Percentiles rank a stretch among this genome's conserved stretches.
phyloP scores from a whole-genome alignment of 2,329 filamentous ascomycete genomes.

The Trichoderma breve region DNA sequence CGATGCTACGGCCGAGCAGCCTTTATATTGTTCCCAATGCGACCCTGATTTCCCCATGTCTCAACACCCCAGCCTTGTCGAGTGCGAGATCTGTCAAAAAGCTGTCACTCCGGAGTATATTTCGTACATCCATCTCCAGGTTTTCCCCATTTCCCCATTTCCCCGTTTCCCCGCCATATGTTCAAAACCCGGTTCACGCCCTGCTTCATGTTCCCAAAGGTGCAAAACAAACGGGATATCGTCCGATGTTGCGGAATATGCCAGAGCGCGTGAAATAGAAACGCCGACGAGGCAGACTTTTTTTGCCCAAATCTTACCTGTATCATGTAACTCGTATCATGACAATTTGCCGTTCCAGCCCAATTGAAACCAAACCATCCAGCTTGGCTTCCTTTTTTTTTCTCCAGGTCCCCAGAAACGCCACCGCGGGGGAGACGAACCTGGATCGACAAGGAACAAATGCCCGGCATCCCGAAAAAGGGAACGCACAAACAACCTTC shows the following conservation, averaged over 20 bases:
- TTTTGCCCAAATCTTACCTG: background rate
- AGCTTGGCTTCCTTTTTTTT: background rate
- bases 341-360: slow-evolving; percentile 10
- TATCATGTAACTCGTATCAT: background rate
- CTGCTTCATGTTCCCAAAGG: background rate
- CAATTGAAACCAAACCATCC: background rate
- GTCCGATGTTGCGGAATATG: background rate
- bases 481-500: background rate
- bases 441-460: background rate
- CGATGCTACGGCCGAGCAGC: slow-evolving; percentile 1
- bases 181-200: slow-evolving; percentile 7
- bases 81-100: slow-evolving; percentile 11
- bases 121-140: slow-evolving; percentile 1
- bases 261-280: background rate
- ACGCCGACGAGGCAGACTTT: background rate
- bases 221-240: background rate
- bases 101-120: slow-evolving; percentile 17
- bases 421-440: slow-evolving; percentile 6
- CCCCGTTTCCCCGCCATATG: slow-evolving; percentile 16
- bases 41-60: background rate
- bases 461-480: background rate
- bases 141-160: slow-evolving; percentile 18
- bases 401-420: background rate
- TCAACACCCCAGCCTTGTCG: background rate
- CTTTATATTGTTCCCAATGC: background rate